Conservation (phyloP, 257 asterid species). For the Solanum tarapatanum region DNA sequence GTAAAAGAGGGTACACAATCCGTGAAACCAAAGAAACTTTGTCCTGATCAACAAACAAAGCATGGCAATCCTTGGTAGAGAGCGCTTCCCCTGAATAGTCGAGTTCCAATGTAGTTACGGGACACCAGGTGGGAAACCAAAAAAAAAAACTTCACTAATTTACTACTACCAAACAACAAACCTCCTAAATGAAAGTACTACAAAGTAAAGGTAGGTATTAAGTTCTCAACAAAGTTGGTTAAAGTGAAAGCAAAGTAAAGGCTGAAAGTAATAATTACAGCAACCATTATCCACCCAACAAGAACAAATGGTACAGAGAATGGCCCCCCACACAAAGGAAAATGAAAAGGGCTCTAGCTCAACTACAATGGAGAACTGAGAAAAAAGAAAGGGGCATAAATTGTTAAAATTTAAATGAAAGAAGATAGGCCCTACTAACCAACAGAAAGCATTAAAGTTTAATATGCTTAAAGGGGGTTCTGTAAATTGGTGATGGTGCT, state of each 20-base stretch:
- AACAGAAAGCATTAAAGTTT: neutral
- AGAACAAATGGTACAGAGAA: conserved; percentile 4
- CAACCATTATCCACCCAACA: conserved; percentile 20
- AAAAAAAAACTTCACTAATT: neutral
- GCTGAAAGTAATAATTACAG: conserved; percentile 22
- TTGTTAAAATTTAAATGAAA: conserved; percentile 4
- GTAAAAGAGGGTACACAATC: neutral
- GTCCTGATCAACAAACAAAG: neutral
- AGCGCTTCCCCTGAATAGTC: too few relatives aligned
- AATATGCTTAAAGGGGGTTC: conserved; percentile 2
- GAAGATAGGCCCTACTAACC: neutral
- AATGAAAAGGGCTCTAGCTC: neutral
- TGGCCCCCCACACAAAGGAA: neutral
- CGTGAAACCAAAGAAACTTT: neutral
- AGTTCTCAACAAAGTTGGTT: conserved; percentile 5
- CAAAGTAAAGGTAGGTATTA: neutral
- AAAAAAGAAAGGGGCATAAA: neutral
- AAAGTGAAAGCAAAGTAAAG: conserved; percentile 25
- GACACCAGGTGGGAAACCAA: too few relatives aligned
- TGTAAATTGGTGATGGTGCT: neutral
- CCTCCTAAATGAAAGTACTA: neutral
- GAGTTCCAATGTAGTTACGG: too few relatives aligned
- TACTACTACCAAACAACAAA: neutral
- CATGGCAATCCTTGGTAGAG: neutral
- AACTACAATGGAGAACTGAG: conserved; percentile 1